Percentiles rank a stretch among this genome's conserved stretches.
These are phyloP conservation scores for Trichomonas gallinae DNA, from an alignment of 208 protist genomes.

Conservation along the genomic window DNA sequence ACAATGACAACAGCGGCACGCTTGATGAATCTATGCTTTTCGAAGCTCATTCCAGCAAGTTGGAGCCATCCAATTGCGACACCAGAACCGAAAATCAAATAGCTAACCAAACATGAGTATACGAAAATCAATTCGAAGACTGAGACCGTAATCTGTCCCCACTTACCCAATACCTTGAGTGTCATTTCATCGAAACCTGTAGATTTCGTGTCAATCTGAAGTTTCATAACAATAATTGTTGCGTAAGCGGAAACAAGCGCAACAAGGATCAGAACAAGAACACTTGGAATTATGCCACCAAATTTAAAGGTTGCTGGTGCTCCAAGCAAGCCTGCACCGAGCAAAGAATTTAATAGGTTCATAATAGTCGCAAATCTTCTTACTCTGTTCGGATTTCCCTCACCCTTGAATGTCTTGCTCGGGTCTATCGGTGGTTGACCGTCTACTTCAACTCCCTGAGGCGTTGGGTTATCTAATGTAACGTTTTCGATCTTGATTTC, in stretches of 20 bases:
- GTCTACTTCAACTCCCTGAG: background rate
- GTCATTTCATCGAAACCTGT: background rate
- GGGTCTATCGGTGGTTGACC: background rate
- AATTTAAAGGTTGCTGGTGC: background rate
- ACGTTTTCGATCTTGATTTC: background rate
- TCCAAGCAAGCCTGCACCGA: background rate
- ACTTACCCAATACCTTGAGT: background rate
- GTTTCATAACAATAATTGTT: background rate
- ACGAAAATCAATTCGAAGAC: background rate
- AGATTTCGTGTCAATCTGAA: background rate
- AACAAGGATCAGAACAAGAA: background rate
- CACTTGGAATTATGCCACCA: background rate
- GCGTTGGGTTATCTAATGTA: background rate
- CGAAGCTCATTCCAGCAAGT: background rate
- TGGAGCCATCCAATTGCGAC: background rate
- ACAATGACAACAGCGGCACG: background rate
- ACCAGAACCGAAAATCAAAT: background rate
- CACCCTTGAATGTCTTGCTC: background rate
- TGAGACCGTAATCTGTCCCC: background rate
- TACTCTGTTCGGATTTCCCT: background rate
- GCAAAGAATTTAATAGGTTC: background rate
- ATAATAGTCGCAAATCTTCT: background rate
- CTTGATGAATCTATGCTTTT: background rate
- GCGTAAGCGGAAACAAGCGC: background rate
- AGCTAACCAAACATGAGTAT: background rate